These are phyloP conservation scores for Stephanodiscus minutulus DNA, from an alignment of 108 stramenopile species.

Conservation along the genomic window DNA sequence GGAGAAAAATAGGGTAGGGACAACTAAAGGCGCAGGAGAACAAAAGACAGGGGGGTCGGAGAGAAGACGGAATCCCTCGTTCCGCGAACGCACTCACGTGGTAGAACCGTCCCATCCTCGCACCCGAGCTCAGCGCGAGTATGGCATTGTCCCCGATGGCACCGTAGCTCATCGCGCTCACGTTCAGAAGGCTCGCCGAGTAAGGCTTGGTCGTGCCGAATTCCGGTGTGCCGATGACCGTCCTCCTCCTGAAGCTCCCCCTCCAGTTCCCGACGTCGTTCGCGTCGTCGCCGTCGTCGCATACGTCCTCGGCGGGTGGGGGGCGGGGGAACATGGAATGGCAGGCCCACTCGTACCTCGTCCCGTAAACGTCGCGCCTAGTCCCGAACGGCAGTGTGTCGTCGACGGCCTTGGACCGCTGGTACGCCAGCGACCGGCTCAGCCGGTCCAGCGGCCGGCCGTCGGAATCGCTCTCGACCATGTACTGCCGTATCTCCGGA, in stretches of 20 bases:
- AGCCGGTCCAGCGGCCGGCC: conserved; percentile 71
- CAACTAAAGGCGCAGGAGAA: too few relatives aligned
- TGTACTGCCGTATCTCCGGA: conserved; percentile 85
- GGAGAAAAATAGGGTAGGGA: too few relatives aligned
- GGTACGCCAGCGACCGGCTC: conserved; percentile 71
- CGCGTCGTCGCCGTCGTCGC: background rate
- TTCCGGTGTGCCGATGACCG: background rate
- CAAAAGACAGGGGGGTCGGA: too few relatives aligned
- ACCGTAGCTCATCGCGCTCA: conserved; percentile 89
- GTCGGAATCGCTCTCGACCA: conserved; percentile 81
- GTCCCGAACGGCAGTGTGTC: conserved; percentile 75
- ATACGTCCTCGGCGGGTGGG: background rate
- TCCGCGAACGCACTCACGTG: too few relatives aligned
- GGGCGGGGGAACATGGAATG: conserved; percentile 72
- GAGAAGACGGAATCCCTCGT: too few relatives aligned
- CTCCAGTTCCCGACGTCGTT: background rate
- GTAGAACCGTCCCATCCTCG: conserved; percentile 77
- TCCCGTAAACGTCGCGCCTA: conserved; percentile 48
- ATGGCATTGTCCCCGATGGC: conserved; percentile 83
- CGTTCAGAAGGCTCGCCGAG: conserved; percentile 71
- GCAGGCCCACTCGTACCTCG: conserved; percentile 82
- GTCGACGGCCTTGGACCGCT: conserved; percentile 68
- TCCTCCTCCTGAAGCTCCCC: background rate
- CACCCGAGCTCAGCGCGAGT: conserved; percentile 74
- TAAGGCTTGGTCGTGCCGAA: conserved; percentile 67